phyloP scores from a whole-genome alignment of 208 protist genomes.

The Crithidia fasciculata region DNA sequence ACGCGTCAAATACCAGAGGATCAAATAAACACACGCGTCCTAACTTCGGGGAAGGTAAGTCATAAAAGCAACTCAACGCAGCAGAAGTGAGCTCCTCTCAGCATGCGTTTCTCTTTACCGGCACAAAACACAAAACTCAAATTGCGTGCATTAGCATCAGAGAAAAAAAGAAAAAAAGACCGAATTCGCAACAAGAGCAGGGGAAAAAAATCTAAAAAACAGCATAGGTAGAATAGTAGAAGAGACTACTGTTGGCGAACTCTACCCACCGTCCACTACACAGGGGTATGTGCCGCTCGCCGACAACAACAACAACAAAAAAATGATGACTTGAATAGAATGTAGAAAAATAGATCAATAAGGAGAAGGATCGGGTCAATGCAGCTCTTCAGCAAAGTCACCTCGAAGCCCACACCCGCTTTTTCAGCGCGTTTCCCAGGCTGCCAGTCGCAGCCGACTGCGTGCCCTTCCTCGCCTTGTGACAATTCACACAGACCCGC shows the following conservation, averaged over 20 bases:
- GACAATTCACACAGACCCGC: conserved; percentile 73
- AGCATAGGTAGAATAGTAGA: conserved; percentile 8
- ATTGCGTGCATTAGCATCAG: neutral
- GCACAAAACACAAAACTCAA: no score
- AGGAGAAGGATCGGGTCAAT: no score
- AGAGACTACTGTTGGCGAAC: neutral
- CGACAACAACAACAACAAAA: neutral
- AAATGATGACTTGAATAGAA: neutral
- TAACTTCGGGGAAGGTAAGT: no score
- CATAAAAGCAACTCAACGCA: no score
- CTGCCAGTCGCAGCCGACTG: conserved; percentile 9
- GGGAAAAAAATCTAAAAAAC: conserved; percentile 8
- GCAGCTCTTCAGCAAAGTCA: neutral
- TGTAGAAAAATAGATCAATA: conserved; percentile 1
- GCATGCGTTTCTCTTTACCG: no score
- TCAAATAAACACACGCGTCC: no score
- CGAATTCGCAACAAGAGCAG: neutral
- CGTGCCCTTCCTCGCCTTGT: conserved; percentile 38
- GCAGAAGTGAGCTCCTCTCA: no score
- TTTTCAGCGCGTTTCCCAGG: conserved; percentile 19
- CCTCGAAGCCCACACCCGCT: conserved; percentile 8
- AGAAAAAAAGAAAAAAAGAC: conserved; percentile 14
- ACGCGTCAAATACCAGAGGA: no score
- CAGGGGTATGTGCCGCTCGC: no score
- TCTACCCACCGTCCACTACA: no score